Evolutionary conservation across 2,329 filamentous ascomycete species (phyloP).

Genomic region (Diaporthe capsici): DNA sequence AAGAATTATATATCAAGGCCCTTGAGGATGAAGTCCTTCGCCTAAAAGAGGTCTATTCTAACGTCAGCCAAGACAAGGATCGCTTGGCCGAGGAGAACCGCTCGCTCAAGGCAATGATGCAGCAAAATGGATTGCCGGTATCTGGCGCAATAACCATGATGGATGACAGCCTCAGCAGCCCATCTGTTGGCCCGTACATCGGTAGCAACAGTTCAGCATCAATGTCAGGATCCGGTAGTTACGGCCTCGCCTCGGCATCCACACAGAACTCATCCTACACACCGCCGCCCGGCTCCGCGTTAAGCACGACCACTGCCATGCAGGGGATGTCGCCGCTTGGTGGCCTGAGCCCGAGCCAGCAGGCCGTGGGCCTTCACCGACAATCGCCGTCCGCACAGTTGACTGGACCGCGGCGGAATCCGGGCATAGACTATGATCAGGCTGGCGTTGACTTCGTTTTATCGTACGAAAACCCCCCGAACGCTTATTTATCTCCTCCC

Average conservation of each 20-base stretch:
- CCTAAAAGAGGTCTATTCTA: conserved; percentile 87
- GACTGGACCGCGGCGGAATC: conserved; percentile 51
- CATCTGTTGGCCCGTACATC: conserved; percentile 54
- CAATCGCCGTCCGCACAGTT: conserved; percentile 47
- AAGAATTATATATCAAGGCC: conserved; percentile 95
- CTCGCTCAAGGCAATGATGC: conserved; percentile 73
- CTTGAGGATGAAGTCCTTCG: conserved; percentile 92
- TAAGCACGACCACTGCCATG: conserved; percentile 40
- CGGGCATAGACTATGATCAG: conserved; percentile 79
- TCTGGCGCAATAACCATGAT: conserved; percentile 47
- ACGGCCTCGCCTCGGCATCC: conserved; percentile 61
- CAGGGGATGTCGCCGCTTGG: conserved; percentile 35
- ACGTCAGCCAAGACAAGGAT: conserved; percentile 81
- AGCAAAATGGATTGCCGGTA: conserved; percentile 64
- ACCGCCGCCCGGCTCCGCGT: conserved; percentile 54
- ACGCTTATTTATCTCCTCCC: conserved; percentile 77
- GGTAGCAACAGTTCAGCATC: conserved; percentile 48
- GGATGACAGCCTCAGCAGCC: conserved; percentile 62
- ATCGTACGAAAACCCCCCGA: conserved; percentile 80
- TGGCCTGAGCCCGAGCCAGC: conserved; percentile 42
- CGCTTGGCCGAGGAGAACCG: conserved; percentile 84
- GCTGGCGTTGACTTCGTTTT: conserved; percentile 91
- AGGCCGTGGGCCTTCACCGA: conserved; percentile 50
- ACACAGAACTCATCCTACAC: conserved; percentile 60
- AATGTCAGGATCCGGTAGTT: conserved; percentile 67